These are phyloP conservation scores for Pythium rishiriense DNA, from an alignment of 352 stramenopile species.

Conservation along the genomic window DNA sequence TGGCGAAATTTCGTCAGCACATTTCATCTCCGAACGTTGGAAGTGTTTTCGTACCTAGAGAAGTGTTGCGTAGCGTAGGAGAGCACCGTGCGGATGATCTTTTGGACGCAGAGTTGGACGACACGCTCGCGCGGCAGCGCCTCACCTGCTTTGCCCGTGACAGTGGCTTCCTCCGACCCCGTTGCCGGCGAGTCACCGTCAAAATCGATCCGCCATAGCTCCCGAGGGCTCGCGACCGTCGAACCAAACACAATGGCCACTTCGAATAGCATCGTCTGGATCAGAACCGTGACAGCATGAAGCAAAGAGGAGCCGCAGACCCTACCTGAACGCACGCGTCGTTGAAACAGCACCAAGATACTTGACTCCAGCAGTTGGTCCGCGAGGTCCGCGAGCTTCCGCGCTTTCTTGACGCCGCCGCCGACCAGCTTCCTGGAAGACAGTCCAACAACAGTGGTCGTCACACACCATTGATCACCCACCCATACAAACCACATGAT, in stretches of 20 bases:
- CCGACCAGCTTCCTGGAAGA: constrained; percentile 28
- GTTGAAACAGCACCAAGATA: constrained; percentile 40
- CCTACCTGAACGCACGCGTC: constrained; percentile 13
- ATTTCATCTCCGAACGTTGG: neutral
- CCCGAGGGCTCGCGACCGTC: constrained; percentile 52
- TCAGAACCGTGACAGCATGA: neutral
- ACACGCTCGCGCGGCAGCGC: constrained; percentile 20
- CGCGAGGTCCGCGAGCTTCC: constrained; percentile 42
- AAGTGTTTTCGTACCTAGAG: constrained; percentile 27
- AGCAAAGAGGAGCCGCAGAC: neutral
- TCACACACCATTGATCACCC: no score
- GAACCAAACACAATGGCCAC: constrained; percentile 62
- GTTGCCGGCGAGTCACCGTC: neutral
- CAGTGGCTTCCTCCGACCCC: neutral
- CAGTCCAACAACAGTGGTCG: no score
- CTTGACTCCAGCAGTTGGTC: constrained; percentile 35
- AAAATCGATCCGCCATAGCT: constrained; percentile 59
- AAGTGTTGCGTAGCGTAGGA: constrained; percentile 34
- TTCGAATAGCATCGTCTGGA: no score
- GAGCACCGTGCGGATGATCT: constrained; percentile 57
- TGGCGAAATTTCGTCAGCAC: no score
- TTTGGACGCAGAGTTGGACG: constrained; percentile 53
- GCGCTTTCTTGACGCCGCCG: constrained; percentile 47
- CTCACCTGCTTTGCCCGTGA: constrained; percentile 3
- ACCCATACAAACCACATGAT: no score